Evolutionary conservation across 1,139 yeast genomes (phyloP), one percentile per base, ranked within the genome.

Genomic region (Yamadazyma songkhlaensis): DNA sequence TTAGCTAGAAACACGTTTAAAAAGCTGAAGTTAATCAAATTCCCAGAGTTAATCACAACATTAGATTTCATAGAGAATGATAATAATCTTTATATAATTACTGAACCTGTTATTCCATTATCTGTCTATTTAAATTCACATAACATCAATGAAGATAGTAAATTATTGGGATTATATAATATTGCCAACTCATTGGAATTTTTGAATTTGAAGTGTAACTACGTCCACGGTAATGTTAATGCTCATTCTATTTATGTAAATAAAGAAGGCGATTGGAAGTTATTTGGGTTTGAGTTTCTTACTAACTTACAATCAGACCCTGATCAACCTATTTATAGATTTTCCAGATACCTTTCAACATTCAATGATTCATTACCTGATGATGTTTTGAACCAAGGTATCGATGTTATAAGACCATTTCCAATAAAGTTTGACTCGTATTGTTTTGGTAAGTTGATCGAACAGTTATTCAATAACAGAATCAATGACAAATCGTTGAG

Each of bases 201-300:
- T 45, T 66, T 89, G 38, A 81, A 85, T 47, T 68, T 64, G 14
- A 84, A 78, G 41, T 87, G 86, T 13, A 62, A 71, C 15, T 77
- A 83, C 22, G 64, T 84, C 3, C 84, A 86, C 50, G 92, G 90
- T 2, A 79, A 80, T 42, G 51, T 89, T 27, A 70, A 76, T 44
- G 39, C 55, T 9, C 70, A 74, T 29, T 75, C 86, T 0, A 71
- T 90, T 0, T 88, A 62, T 57, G 79, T 87, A 10, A 84, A 76
- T 39, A 46, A 45, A 10, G 74, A 70, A 15, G 95, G 96, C 7
- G 95, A 86, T 51, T 87, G 96, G 94, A 84, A 81, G 42, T 57
- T 90, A 20, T 85, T 86, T 46, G 96, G 96, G 1, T 78, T 89
- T 50, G 97, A 90, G 56, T 59, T 85, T 4, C 68, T 84, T 39